phyloP scores from a whole-genome alignment of 2,329 filamentous ascomycete species.

The Fusarium sp. region DNA sequence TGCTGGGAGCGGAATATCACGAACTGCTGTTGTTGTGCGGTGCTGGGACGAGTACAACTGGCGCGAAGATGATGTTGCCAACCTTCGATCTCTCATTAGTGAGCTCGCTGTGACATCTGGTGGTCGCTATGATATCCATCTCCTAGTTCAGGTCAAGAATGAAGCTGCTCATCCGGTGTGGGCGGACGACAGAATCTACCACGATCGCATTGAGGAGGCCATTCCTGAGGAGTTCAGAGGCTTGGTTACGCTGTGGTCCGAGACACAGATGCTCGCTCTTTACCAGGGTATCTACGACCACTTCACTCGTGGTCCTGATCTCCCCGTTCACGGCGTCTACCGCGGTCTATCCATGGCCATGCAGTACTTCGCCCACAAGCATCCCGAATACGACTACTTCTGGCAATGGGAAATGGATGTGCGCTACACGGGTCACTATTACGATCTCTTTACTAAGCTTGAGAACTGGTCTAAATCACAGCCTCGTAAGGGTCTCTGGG shows the following conservation, averaged over 20 bases:
- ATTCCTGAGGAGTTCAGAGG: slow-evolving; percentile 87
- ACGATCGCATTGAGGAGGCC: slow-evolving; percentile 71
- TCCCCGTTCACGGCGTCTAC: slow-evolving; percentile 91
- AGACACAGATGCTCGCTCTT: slow-evolving; percentile 88
- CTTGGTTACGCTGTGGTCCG: slow-evolving; percentile 91
- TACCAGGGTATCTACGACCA: slow-evolving; percentile 89
- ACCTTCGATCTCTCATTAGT: slow-evolving; percentile 83
- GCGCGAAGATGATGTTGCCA: slow-evolving; percentile 81
- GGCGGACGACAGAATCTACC: slow-evolving; percentile 76
- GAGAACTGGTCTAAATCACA: slow-evolving; percentile 75
- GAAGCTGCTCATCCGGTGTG: slow-evolving; percentile 80
- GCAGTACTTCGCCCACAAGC: slow-evolving; percentile 88
- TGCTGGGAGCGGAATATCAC: slow-evolving; percentile 36
- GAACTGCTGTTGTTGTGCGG: slow-evolving; percentile 81
- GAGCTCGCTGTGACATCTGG: slow-evolving; percentile 84
- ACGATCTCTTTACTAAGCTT: slow-evolving; percentile 75
- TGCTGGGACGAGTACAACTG: slow-evolving; percentile 85
- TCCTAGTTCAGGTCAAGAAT: slow-evolving; percentile 84
- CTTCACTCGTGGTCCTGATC: slow-evolving; percentile 69
- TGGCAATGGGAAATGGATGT: slow-evolving; percentile 98
- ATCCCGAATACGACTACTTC: slow-evolving; percentile 89
- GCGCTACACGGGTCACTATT: slow-evolving; percentile 89
- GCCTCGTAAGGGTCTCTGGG: slow-evolving; percentile 83
- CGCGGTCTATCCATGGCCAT: slow-evolving; percentile 93
- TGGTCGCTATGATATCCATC: slow-evolving; percentile 85